Evolutionary conservation across 768 basidiomycete genomes (phyloP), one percentile per base, ranked within the genome.

Genomic region (Butyriboletus loyo): DNA sequence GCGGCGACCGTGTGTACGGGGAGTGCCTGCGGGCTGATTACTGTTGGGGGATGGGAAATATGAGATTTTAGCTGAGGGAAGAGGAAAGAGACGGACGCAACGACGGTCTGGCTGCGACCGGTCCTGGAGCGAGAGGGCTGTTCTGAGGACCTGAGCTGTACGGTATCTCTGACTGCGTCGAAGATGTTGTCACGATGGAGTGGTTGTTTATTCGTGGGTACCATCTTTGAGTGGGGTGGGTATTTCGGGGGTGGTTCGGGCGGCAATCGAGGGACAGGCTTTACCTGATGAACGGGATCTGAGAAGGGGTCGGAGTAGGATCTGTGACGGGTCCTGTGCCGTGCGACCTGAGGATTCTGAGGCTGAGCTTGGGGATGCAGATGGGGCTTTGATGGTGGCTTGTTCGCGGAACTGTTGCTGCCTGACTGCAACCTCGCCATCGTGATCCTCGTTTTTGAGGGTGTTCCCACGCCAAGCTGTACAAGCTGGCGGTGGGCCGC

Each of bases 131-230:
- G 74, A 46, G 82, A 68, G 49, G 74, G 58, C 41, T 74, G 67
- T 53, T 76, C 74, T 27, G 72, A 61, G 36, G 72, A 66, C 44
- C 76, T 79, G 59, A 86, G 71, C 51, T 77, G 76, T 22, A 87
- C 85, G 45, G 87, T 85, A 54, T 90, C 85, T 57, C 82, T 77
- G 57, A 88, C 81, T 38, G 86, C 81, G 31, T 87, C 83, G 50
- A 76, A 64, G 70, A 85, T 79, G 56, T 76, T 66, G 54, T 71
- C 68, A 36, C 73, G 62, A 55, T 71, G 72, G 19, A 61, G 61
- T 30, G 58, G 61, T 17, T 70, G 71, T 43, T 73, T 73, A 49
- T 53, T 51, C 43, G 58, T 37, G 57, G 60, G 14, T 55, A 72
- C 14, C 58, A 64, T 66, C 61, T 49, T 70, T 49, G 58, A 38